phyloP scores from a whole-genome alignment of 768 basidiomycete species.

The Ephemerocybe angulata region DNA sequence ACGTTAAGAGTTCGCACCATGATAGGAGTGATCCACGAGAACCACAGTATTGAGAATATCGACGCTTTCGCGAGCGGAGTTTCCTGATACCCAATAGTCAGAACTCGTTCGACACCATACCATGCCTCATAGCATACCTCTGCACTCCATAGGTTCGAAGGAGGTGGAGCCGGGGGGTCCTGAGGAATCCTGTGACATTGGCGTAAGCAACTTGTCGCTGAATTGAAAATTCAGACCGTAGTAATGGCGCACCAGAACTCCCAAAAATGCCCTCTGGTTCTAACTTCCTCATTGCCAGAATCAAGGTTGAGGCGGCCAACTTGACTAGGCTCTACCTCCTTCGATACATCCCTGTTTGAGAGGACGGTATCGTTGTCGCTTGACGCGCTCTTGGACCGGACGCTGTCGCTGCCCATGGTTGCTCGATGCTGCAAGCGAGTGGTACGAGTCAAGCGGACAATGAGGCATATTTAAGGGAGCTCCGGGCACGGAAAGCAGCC shows the following conservation, averaged over 20 bases:
- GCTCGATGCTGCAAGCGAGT: background rate
- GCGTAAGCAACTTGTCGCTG: background rate
- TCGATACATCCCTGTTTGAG: slow-evolving; percentile 2
- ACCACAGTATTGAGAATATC: slow-evolving; percentile 57
- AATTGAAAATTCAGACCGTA: too few relatives aligned
- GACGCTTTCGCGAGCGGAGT: slow-evolving; percentile 60
- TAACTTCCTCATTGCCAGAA: slow-evolving; percentile 34
- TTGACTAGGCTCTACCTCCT: slow-evolving; percentile 11
- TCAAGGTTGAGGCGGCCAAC: slow-evolving; percentile 34
- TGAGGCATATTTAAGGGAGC: background rate
- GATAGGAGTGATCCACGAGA: slow-evolving; percentile 60
- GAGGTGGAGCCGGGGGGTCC: slow-evolving; percentile 55
- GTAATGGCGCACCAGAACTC: slow-evolving; percentile 47
- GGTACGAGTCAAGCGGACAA: background rate
- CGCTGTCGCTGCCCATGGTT: background rate
- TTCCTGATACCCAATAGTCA: slow-evolving; percentile 23
- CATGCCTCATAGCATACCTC: slow-evolving; percentile 24
- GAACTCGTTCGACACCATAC: background rate
- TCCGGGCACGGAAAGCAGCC: slow-evolving; percentile 6
- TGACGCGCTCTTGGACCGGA: background rate
- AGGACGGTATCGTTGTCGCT: slow-evolving; percentile 1
- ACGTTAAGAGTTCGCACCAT: slow-evolving; percentile 35
- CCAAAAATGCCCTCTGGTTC: slow-evolving; percentile 48
- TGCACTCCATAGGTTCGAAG: slow-evolving; percentile 53
- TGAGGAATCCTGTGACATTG: slow-evolving; percentile 52